Evolutionary conservation across 176 grass and related monocot genomes (phyloP).

Genomic region (Oryza rufipogon): DNA sequence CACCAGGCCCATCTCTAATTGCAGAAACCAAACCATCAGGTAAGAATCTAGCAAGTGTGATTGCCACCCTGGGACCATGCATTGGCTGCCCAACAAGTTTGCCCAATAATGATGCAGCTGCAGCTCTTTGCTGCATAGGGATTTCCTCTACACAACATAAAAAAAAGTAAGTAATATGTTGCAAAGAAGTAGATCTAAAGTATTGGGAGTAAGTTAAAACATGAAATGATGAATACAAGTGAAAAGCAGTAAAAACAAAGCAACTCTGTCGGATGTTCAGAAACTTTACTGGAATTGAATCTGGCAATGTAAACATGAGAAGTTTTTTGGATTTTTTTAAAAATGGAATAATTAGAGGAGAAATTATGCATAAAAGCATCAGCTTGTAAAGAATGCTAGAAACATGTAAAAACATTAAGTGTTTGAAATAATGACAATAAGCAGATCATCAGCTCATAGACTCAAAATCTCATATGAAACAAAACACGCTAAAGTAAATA

Average conservation of each 20-base stretch:
- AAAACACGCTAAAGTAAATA: slow-evolving; percentile 7
- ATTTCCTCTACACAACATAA: slow-evolving; percentile 77
- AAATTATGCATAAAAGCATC: slow-evolving; percentile 6
- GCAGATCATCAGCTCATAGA: not conserved
- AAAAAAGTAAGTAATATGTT: slow-evolving; percentile 38
- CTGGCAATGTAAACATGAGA: slow-evolving; percentile 14
- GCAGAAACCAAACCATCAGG: slow-evolving; percentile 94
- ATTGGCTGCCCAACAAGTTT: slow-evolving; percentile 97
- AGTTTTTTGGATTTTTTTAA: slow-evolving; percentile 14
- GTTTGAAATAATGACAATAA: slow-evolving; percentile 21
- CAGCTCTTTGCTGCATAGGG: slow-evolving; percentile 90
- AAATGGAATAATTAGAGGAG: slow-evolving; percentile 22
- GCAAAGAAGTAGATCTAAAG: slow-evolving; percentile 20
- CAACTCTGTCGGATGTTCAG: not conserved
- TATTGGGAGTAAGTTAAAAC: slow-evolving; percentile 21
- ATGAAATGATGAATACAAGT: slow-evolving; percentile 21
- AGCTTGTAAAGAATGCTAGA: slow-evolving; percentile 5
- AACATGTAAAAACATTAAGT: slow-evolving; percentile 9
- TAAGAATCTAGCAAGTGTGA: slow-evolving; percentile 90
- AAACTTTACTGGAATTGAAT: slow-evolving; percentile 2
- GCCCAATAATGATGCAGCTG: slow-evolving; percentile 87
- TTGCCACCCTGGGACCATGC: slow-evolving; percentile 97
- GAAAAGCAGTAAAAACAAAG: not conserved
- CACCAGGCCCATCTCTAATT: slow-evolving; percentile 95
- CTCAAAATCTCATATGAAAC: slow-evolving; percentile 2